Conservation (phyloP, 1,284 basidiomycete genomes). For the Ganoderma resinaceum region DNA sequence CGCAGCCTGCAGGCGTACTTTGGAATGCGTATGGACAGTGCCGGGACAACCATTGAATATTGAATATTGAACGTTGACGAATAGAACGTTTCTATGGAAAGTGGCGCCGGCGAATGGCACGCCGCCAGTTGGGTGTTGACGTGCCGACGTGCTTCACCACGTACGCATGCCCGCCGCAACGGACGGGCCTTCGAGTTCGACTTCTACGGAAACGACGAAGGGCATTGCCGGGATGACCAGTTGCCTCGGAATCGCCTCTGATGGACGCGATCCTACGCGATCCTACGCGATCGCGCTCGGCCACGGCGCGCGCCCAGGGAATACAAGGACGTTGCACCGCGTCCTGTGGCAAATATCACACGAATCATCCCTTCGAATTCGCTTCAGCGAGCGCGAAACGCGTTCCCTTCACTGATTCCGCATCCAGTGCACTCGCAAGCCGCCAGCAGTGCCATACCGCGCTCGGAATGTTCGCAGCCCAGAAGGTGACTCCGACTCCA, state of each 20-base stretch:
- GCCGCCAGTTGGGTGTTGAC: background rate
- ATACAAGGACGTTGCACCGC: slow-evolving; percentile 2
- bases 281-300: background rate
- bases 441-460: background rate
- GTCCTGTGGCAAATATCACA: background rate
- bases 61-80: background rate
- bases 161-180: background rate
- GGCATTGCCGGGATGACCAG: background rate
- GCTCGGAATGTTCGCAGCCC: background rate
- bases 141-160: background rate
- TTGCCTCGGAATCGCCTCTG: background rate
- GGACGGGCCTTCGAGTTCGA: background rate
- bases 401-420: background rate
- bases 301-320: background rate
- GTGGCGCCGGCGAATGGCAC: background rate
- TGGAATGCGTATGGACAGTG: too few relatives aligned
- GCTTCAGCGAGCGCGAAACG: background rate
- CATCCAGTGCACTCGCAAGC: background rate
- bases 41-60: background rate
- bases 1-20: background rate
- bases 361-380: background rate
- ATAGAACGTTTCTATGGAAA: background rate
- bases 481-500: background rate
- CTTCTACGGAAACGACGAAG: background rate
- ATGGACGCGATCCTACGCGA: background rate